These are phyloP conservation scores for Holtermannia corniformis DNA, from an alignment of 768 basidiomycete species.

Conservation along the genomic window DNA sequence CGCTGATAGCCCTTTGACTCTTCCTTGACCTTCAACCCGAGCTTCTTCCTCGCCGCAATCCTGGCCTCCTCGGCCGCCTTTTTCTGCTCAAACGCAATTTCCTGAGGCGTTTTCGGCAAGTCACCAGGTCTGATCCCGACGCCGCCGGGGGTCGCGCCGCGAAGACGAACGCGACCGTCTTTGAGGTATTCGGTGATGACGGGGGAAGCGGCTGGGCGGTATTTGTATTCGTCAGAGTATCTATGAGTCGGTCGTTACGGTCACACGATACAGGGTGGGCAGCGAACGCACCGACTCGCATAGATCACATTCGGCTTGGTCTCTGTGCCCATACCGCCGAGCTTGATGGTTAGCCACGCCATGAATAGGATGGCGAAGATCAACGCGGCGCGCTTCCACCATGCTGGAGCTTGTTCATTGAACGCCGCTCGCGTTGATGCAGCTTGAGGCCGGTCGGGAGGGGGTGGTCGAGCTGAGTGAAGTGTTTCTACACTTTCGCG, in stretches of 20 bases:
- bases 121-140: constrained; percentile 33
- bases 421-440: constrained; percentile 41
- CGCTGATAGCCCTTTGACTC: constrained; percentile 7
- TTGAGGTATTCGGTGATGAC: constrained; percentile 65
- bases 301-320: constrained; percentile 50
- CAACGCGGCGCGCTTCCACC: constrained; percentile 48
- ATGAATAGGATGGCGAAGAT: constrained; percentile 45
- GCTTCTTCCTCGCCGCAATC: constrained; percentile 29
- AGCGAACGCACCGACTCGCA: constrained; percentile 52
- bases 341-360: constrained; percentile 46
- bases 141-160: constrained; percentile 56
- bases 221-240: constrained; percentile 74
- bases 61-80: constrained; percentile 30
- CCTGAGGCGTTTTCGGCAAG: constrained; percentile 25
- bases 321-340: constrained; percentile 35
- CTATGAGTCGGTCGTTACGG: constrained; percentile 42
- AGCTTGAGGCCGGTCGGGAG: constrained; percentile 26
- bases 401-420: constrained; percentile 44
- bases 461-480: background rate
- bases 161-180: constrained; percentile 58
- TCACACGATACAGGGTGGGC: background rate
- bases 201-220: constrained; percentile 73
- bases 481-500: background rate
- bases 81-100: constrained; percentile 21
- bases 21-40: constrained; percentile 22